Evolutionary conservation across 129 eudicot species (phyloP).

Genomic region (Flaveria sonorensis): DNA sequence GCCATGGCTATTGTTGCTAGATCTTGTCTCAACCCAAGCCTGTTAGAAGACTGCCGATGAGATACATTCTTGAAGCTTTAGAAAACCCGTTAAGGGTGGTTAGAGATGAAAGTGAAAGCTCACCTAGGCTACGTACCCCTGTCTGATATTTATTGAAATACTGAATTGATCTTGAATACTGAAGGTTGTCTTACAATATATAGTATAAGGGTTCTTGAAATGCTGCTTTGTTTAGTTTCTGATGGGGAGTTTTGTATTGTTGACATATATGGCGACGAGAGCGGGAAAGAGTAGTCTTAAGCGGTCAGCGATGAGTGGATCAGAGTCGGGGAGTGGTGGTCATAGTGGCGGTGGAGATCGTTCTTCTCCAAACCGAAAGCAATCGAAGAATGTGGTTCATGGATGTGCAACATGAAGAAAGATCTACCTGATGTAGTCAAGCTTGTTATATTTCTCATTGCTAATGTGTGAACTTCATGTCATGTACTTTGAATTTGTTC

Average conservation of each 20-base stretch:
- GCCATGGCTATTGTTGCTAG: slow-evolving; percentile 84
- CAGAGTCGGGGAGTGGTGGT: slow-evolving; percentile 53
- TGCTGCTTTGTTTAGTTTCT: slow-evolving; percentile 62
- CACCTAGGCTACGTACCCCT: slow-evolving; percentile 47
- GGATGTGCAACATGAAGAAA: slow-evolving; percentile 61
- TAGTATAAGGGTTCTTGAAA: slow-evolving; percentile 80
- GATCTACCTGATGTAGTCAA: slow-evolving; percentile 18
- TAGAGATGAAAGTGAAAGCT: slow-evolving; percentile 59
- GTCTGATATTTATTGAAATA: too few species aligned
- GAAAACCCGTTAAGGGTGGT: slow-evolving; percentile 85
- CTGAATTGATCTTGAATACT: too few species aligned
- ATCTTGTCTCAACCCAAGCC: slow-evolving; percentile 82
- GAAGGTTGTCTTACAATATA: too few species aligned
- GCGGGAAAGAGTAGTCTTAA: slow-evolving; percentile 64
- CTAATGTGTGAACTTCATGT: too few species aligned
- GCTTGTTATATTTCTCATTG: too few species aligned
- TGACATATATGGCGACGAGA: slow-evolving; percentile 47
- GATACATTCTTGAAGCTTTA: slow-evolving; percentile 73
- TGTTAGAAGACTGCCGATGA: slow-evolving; percentile 63
- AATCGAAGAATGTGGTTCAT: slow-evolving; percentile 77
- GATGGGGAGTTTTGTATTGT: slow-evolving; percentile 62
- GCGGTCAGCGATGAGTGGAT: slow-evolving; percentile 59
- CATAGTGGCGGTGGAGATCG: slow-evolving; percentile 35
- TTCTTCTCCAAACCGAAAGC: slow-evolving; percentile 64
- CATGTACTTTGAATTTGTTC: too few species aligned